phyloP scores from a whole-genome alignment of 2,329 filamentous ascomycete genomes.

The Raffaelea albimanens region DNA sequence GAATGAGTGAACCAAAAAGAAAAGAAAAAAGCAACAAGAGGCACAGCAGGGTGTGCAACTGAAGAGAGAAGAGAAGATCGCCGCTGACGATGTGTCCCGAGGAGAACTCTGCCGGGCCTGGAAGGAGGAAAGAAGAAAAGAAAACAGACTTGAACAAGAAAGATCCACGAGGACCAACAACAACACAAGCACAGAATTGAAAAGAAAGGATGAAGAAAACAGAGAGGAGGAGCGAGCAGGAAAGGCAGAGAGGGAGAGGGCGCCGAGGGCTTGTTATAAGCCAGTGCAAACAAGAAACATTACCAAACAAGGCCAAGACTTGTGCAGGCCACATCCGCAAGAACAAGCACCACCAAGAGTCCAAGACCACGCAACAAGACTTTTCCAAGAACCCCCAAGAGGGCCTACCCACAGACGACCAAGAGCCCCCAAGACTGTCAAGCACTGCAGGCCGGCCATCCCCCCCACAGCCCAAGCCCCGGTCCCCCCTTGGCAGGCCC shows the following conservation, averaged over 20 bases:
- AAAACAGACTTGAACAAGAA: not conserved
- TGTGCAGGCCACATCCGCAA: too few relatives aligned
- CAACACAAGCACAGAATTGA: not conserved
- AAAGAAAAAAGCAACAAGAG: not conserved
- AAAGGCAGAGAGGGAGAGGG: not conserved
- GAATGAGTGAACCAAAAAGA: not conserved
- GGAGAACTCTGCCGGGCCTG: not conserved
- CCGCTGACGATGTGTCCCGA: slow-evolving; percentile 3
- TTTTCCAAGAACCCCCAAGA: too few relatives aligned
- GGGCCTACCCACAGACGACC: too few relatives aligned
- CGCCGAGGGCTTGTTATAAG: not conserved
- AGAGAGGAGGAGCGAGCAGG: not conserved
- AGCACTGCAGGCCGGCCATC: not conserved
- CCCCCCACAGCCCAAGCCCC: not conserved
- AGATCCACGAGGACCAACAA: not conserved
- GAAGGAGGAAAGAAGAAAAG: too few relatives aligned
- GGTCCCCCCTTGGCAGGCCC: too few relatives aligned
- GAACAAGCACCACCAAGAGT: not conserved
- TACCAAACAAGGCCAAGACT: too few relatives aligned
- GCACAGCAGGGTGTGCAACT: too few relatives aligned
- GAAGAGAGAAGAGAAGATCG: slow-evolving; percentile 3
- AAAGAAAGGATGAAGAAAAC: not conserved
- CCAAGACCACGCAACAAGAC: not conserved
- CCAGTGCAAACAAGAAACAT: not conserved
- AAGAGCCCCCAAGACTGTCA: too few relatives aligned